These are phyloP conservation scores for Batkoa obscura DNA, from an alignment of 371 early-diverging fungal species.

Conservation along the genomic window DNA sequence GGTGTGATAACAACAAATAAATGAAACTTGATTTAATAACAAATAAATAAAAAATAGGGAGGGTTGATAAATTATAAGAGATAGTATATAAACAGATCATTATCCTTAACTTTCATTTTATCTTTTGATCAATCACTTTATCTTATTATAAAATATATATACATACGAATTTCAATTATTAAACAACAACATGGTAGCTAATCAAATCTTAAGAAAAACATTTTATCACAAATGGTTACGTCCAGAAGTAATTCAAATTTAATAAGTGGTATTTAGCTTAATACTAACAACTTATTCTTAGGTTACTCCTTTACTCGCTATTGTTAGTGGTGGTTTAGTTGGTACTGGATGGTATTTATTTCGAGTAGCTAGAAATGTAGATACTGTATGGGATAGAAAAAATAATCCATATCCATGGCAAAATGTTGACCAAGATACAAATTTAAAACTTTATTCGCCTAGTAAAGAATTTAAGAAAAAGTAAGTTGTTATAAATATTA, in stretches of 20 bases:
- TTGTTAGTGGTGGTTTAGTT: slow-evolving; percentile 31
- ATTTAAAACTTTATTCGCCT: slow-evolving; percentile 22
- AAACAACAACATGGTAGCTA: not conserved
- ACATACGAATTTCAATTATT: no score
- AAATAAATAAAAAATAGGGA: no score
- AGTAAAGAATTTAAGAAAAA: slow-evolving; percentile 14
- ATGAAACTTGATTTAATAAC: no score
- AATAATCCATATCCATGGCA: slow-evolving; percentile 49
- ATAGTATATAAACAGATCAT: no score
- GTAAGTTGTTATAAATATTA: slow-evolving; percentile 1
- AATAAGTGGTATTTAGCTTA: not conserved
- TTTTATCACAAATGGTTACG: not conserved
- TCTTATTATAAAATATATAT: no score
- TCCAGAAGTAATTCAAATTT: not conserved
- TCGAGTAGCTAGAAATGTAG: slow-evolving; percentile 35
- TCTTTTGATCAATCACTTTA: no score
- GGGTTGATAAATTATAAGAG: no score
- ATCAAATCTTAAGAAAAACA: not conserved
- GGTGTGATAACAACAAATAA: no score
- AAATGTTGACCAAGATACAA: slow-evolving; percentile 35
- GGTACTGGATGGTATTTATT: slow-evolving; percentile 32
- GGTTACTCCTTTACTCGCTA: slow-evolving; percentile 40
- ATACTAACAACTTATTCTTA: not conserved
- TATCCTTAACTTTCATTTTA: no score
- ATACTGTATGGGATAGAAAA: slow-evolving; percentile 38